Conservation (phyloP, 306 rosid species). For the Malus sieversii region DNA sequence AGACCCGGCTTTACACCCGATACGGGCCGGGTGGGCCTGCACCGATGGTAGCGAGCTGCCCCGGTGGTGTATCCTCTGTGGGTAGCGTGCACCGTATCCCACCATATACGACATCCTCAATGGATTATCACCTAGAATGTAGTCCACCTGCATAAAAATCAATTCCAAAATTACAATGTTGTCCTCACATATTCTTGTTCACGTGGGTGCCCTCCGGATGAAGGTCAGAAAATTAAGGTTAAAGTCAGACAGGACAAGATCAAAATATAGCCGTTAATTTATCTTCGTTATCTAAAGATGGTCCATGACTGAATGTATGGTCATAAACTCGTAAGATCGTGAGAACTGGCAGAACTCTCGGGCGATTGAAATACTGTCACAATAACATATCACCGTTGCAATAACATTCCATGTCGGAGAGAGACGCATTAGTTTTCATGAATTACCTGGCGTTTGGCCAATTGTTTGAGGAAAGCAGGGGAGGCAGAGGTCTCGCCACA, state of each 20-base stretch:
- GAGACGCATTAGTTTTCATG: not conserved
- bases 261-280: conserved; percentile 51
- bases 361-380: no score
- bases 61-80: conserved; percentile 83
- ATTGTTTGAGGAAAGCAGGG: conserved; percentile 57
- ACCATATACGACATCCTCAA: conserved; percentile 94
- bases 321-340: not conserved
- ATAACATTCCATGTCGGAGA: no score
- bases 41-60: conserved; percentile 83
- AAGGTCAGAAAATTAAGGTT: not conserved
- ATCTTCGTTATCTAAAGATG: conserved; percentile 1
- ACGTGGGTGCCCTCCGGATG: not conserved
- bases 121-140: conserved; percentile 90
- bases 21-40: conserved; percentile 60
- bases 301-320: conserved; percentile 1
- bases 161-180: not conserved
- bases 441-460: conserved; percentile 76
- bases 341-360: no score
- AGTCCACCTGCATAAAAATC: conserved; percentile 62
- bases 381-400: no score
- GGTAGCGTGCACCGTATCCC: conserved; percentile 82
- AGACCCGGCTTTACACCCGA: conserved; percentile 82
- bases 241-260: conserved; percentile 12
- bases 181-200: not conserved
- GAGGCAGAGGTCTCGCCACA: conserved; percentile 72